phyloP scores from a whole-genome alignment of 1,139 yeast genomes.

The Saccharomyces hybrid region DNA sequence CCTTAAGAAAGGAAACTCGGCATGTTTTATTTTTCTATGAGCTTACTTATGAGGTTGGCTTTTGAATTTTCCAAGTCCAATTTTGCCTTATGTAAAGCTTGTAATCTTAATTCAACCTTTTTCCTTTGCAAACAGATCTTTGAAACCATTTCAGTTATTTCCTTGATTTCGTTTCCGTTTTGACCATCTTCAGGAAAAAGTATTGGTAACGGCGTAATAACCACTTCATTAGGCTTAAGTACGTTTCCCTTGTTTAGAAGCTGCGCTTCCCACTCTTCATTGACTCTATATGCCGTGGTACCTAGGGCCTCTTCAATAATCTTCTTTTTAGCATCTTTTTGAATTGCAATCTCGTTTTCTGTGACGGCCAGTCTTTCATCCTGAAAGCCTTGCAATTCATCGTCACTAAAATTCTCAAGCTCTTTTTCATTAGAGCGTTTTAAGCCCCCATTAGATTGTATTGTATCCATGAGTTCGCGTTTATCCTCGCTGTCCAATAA shows the following conservation, averaged over 20 bases:
- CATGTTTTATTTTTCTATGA: not conserved
- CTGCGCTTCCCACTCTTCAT: not conserved
- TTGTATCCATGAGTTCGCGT: conserved; percentile 16
- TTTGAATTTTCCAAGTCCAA: not conserved
- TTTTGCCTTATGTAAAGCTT: not conserved
- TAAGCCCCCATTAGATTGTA: conserved; percentile 15
- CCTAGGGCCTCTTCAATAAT: not conserved
- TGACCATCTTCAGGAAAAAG: conserved; percentile 3
- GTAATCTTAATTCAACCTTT: conserved; percentile 6
- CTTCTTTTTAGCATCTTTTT: not conserved
- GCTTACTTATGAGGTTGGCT: not conserved
- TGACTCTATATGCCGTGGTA: not conserved
- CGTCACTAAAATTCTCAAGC: conserved; percentile 2
- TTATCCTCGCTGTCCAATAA: conserved; percentile 21
- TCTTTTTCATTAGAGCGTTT: conserved; percentile 10
- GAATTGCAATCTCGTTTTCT: not conserved
- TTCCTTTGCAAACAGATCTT: conserved; percentile 2
- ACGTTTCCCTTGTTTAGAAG: not conserved
- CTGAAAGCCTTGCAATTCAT: conserved; percentile 11
- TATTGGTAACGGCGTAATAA: not conserved
- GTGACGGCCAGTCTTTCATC: conserved; percentile 19
- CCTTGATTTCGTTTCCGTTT: conserved; percentile 1
- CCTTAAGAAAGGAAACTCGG: not conserved
- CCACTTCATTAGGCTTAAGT: not conserved
- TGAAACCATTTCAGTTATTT: not conserved